Percentiles rank a stretch among this genome's conserved stretches.
Evolutionary conservation across 2,329 filamentous ascomycete species (phyloP).

Genomic region (Hypomyces perniciosus): DNA sequence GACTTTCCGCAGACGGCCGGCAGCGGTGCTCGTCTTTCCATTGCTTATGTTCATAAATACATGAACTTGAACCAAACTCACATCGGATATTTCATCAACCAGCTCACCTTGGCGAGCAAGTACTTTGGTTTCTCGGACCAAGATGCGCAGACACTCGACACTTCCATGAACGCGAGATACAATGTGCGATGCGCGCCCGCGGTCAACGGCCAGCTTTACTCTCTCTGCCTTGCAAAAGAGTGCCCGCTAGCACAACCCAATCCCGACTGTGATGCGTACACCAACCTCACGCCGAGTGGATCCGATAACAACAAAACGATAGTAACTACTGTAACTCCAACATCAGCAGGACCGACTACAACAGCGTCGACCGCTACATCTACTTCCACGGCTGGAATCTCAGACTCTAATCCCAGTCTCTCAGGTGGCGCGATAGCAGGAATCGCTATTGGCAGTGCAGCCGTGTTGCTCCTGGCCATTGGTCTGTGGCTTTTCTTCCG

Average conservation of each 20-base stretch:
- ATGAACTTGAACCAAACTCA: slow-evolving; percentile 26
- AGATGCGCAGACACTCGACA: slow-evolving; percentile 19
- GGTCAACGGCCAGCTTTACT: slow-evolving; percentile 18
- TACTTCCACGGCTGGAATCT: background rate
- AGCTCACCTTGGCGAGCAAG: slow-evolving; percentile 20
- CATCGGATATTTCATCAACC: slow-evolving; percentile 26
- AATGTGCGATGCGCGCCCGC: slow-evolving; percentile 24
- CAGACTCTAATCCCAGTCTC: slow-evolving; percentile 1
- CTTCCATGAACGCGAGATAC: slow-evolving; percentile 22
- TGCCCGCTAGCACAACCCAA: slow-evolving; percentile 23
- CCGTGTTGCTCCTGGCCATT: slow-evolving; percentile 17
- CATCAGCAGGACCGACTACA: background rate
- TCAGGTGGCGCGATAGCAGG: slow-evolving; percentile 20
- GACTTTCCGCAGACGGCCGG: slow-evolving; percentile 15
- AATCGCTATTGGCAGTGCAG: slow-evolving; percentile 21
- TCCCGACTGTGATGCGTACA: slow-evolving; percentile 23
- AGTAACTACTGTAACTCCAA: slow-evolving; percentile 3
- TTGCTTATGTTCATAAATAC: slow-evolving; percentile 28
- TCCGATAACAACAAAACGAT: slow-evolving; percentile 8
- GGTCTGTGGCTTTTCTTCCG: slow-evolving; percentile 15
- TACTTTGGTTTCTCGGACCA: slow-evolving; percentile 24
- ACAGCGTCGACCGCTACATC: background rate
- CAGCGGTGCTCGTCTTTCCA: slow-evolving; percentile 14
- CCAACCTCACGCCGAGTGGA: slow-evolving; percentile 17
- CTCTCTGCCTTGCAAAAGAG: slow-evolving; percentile 22